phyloP scores from a whole-genome alignment of 441 rosid genomes.

The Caryocar brasiliense region DNA sequence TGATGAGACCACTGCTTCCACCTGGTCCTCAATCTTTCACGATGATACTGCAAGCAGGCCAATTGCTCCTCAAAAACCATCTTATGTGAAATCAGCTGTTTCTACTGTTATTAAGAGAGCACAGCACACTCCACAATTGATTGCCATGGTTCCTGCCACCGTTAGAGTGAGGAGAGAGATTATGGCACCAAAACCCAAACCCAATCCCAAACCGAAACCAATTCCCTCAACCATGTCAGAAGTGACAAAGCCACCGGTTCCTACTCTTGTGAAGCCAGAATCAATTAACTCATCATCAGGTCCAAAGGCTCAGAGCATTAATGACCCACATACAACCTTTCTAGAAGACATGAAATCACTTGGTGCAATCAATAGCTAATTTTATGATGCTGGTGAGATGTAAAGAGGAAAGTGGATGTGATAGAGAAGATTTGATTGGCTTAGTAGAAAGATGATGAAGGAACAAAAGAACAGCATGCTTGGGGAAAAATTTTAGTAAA shows the following conservation, averaged over 20 bases:
- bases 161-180: slow-evolving; percentile 86
- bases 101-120: slow-evolving; percentile 94
- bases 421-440: no score
- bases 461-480: no score
- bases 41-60: slow-evolving; percentile 48
- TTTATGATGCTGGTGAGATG: not conserved
- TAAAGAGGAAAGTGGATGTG: not conserved
- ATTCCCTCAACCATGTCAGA: slow-evolving; percentile 22
- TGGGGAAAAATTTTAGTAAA: no score
- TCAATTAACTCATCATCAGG: slow-evolving; percentile 28
- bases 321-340: slow-evolving; percentile 76
- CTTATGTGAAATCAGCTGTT: slow-evolving; percentile 89
- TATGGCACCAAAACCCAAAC: slow-evolving; percentile 52
- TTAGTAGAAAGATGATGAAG: no score
- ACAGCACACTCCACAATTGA: slow-evolving; percentile 89
- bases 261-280: slow-evolving; percentile 37
- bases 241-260: slow-evolving; percentile 30
- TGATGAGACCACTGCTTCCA: slow-evolving; percentile 94
- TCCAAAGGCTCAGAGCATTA: slow-evolving; percentile 59
- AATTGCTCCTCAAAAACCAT: slow-evolving; percentile 64
- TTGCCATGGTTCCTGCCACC: slow-evolving; percentile 84
- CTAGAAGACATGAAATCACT: slow-evolving; percentile 97
- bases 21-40: slow-evolving; percentile 66
- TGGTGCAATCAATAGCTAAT: slow-evolving; percentile 76
- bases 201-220: slow-evolving; percentile 49